Conservation (phyloP, 169 alveolate species). For the Neospora caninum region DNA sequence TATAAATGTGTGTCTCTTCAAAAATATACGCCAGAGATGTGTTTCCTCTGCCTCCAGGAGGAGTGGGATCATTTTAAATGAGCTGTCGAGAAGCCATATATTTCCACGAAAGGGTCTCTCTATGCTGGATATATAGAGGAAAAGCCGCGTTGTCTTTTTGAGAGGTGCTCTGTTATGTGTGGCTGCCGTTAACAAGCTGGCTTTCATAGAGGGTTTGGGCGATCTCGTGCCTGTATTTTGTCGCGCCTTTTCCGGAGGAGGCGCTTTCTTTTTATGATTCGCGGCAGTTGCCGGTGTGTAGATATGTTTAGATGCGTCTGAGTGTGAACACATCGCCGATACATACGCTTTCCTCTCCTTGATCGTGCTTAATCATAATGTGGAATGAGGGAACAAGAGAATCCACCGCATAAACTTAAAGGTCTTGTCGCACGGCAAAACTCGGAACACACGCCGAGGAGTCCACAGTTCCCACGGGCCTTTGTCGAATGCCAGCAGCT, state of each 20-base stretch:
- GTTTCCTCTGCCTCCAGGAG: not conserved
- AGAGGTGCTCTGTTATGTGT: not conserved
- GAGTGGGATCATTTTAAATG: not conserved
- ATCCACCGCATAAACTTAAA: not conserved
- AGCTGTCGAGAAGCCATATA: not conserved
- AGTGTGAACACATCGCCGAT: not conserved
- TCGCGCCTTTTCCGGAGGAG: not conserved
- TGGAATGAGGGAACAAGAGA: not conserved
- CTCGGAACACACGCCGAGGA: not conserved
- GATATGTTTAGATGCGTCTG: not conserved
- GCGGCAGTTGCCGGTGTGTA: conserved; percentile 16
- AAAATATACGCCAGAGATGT: not conserved
- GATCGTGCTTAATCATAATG: not conserved
- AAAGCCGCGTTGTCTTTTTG: not conserved
- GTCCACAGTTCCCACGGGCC: not conserved
- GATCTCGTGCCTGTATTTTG: not conserved
- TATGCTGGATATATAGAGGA: not conserved
- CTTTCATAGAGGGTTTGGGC: not conserved
- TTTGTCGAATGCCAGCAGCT: not conserved
- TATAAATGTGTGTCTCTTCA: not conserved
- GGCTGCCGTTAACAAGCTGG: not conserved
- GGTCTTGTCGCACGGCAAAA: not conserved
- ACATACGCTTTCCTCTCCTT: not conserved
- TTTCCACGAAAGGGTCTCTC: not conserved
- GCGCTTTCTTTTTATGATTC: not conserved